phyloP scores from a whole-genome alignment of 1,139 yeast species.

The Taiozyma sp. region DNA sequence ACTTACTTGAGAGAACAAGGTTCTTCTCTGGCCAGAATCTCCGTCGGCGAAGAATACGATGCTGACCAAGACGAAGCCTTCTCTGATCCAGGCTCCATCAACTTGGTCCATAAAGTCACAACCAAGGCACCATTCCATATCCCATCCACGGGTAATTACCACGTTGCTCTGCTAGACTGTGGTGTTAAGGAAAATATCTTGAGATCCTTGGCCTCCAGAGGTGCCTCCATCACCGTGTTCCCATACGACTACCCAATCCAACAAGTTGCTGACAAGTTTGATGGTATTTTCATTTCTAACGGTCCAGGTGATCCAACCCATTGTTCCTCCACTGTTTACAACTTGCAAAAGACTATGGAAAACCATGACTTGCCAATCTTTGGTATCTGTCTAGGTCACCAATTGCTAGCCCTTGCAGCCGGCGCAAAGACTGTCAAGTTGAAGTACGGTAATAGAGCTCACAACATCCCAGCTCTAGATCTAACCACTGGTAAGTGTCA shows the following conservation, averaged over 20 bases:
- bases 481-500: constrained; percentile 88
- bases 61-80: constrained; percentile 91
- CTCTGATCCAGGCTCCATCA: constrained; percentile 87
- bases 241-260: constrained; percentile 94
- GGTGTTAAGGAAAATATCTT: constrained; percentile 97
- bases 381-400: constrained; percentile 97
- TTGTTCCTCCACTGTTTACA: constrained; percentile 75
- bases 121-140: constrained; percentile 95
- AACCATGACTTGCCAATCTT: constrained; percentile 77
- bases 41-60: constrained; percentile 86
- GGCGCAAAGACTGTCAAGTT: constrained; percentile 92
- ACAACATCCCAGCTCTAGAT: constrained; percentile 94
- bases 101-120: constrained; percentile 89
- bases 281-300: constrained; percentile 90
- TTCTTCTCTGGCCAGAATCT: constrained; percentile 84
- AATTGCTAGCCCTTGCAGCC: constrained; percentile 86
- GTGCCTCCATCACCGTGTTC: constrained; percentile 93
- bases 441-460: constrained; percentile 98
- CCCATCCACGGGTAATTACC: constrained; percentile 56
- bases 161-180: constrained; percentile 92
- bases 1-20: constrained; percentile 93
- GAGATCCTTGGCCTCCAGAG: constrained; percentile 89
- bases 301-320: constrained; percentile 99
- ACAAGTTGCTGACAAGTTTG: constrained; percentile 86
- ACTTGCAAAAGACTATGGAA: constrained; percentile 67